Evolutionary conservation across 768 basidiomycete species (phyloP).

Genomic region (Lentinula sp.): DNA sequence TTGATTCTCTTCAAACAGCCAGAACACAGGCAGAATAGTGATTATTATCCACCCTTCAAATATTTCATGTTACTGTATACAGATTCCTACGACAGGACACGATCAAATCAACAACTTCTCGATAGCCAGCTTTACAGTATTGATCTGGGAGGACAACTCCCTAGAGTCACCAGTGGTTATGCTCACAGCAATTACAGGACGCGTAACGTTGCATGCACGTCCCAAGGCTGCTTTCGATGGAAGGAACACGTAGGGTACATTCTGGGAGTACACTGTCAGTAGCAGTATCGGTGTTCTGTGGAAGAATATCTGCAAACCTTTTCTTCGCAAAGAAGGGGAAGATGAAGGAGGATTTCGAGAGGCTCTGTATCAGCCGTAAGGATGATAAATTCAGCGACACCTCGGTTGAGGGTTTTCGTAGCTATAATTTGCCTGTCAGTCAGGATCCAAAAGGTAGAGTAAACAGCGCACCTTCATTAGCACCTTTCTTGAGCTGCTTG

Average conservation of each 20-base stretch:
- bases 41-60: no score
- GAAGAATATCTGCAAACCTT: slow-evolving; percentile 51
- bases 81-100: neutral
- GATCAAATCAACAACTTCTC: slow-evolving; percentile 56
- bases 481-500: slow-evolving; percentile 98
- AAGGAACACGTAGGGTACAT: slow-evolving; percentile 94
- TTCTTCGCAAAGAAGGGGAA: slow-evolving; percentile 96
- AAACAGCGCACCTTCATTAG: slow-evolving; percentile 77
- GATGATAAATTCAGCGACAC: slow-evolving; percentile 96
- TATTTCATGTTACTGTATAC: neutral
- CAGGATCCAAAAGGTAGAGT: neutral
- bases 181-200: slow-evolving; percentile 92
- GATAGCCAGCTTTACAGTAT: slow-evolving; percentile 75
- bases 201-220: slow-evolving; percentile 90
- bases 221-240: slow-evolving; percentile 94
- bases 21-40: no score
- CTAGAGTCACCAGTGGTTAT: slow-evolving; percentile 95
- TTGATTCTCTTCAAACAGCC: no score
- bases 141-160: slow-evolving; percentile 87
- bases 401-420: slow-evolving; percentile 97
- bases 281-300: neutral
- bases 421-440: slow-evolving; percentile 36
- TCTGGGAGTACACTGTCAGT: slow-evolving; percentile 38
- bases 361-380: slow-evolving; percentile 97
- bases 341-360: slow-evolving; percentile 93